Conservation (phyloP, 352 stramenopile genomes). For the Elongisporangium anandrum region DNA sequence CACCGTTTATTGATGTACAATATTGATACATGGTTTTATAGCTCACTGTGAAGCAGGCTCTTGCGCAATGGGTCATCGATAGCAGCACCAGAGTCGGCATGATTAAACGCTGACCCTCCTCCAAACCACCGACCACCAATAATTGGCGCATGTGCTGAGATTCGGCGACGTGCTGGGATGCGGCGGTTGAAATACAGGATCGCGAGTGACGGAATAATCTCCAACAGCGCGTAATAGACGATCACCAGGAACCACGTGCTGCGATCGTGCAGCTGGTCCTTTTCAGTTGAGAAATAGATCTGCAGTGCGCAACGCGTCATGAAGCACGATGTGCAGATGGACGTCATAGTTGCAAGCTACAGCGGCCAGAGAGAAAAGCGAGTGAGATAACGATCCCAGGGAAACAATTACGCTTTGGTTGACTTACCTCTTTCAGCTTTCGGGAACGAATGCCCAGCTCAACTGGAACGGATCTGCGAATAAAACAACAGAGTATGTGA, state of each 20-base stretch:
- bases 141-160: background rate
- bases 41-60: constrained; percentile 29
- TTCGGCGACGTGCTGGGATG: constrained; percentile 40
- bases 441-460: constrained; percentile 76
- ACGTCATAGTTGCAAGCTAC: constrained; percentile 69
- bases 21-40: background rate
- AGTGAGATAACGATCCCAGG: background rate
- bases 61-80: constrained; percentile 28
- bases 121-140: background rate
- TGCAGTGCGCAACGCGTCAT: constrained; percentile 64
- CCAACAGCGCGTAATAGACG: constrained; percentile 76
- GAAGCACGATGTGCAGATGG: constrained; percentile 82
- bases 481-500: background rate
- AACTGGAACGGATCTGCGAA: constrained; percentile 68
- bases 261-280: constrained; percentile 67
- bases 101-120: background rate
- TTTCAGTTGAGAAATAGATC: constrained; percentile 65
- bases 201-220: constrained; percentile 72
- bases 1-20: background rate
- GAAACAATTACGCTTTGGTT: background rate
- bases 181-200: constrained; percentile 85
- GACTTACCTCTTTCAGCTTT: constrained; percentile 70
- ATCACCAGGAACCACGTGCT: constrained; percentile 79
- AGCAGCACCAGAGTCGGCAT: constrained; percentile 3
- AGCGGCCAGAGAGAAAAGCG: background rate